phyloP scores from a whole-genome alignment of 2,329 filamentous ascomycete species.

The Colletotrichum lupini region DNA sequence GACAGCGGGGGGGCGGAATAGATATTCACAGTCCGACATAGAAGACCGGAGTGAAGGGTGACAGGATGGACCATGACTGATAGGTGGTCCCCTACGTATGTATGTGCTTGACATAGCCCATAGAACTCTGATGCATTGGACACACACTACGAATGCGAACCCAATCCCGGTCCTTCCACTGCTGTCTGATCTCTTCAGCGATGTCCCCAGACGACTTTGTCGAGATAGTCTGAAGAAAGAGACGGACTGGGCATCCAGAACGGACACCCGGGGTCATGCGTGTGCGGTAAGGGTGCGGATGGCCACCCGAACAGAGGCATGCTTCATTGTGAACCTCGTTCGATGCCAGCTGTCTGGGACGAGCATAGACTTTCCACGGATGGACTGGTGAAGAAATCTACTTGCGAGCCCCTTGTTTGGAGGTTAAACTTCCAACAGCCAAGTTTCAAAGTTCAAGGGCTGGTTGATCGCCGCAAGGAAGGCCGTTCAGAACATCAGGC shows the following conservation, averaged over 20 bases:
- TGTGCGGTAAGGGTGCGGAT: not conserved
- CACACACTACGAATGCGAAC: constrained; percentile 4
- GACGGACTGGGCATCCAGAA: constrained; percentile 10
- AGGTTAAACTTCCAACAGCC: constrained; percentile 29
- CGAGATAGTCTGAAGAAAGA: constrained; percentile 9
- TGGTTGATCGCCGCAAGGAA: constrained; percentile 25
- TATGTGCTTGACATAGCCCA: constrained; percentile 8
- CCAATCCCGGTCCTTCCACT: constrained; percentile 7
- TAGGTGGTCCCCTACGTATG: constrained; percentile 21
- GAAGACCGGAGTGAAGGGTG: not conserved
- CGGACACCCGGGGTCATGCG: constrained; percentile 1
- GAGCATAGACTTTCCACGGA: constrained; percentile 3
- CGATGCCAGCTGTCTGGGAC: not conserved
- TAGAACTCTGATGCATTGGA: constrained; percentile 17
- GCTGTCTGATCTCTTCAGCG: constrained; percentile 33
- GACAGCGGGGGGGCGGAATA: constrained; percentile 2
- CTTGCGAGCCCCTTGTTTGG: constrained; percentile 13
- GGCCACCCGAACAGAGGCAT: not conserved
- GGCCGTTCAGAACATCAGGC: constrained; percentile 19
- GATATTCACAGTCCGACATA: constrained; percentile 10
- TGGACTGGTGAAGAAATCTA: not conserved
- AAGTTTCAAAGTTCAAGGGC: constrained; percentile 28
- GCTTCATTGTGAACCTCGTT: not conserved
- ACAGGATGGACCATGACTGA: constrained; percentile 28
- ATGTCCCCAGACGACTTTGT: constrained; percentile 8